Evolutionary conservation across 176 grass and related monocot species (phyloP).

Genomic region (Areca catechu): DNA sequence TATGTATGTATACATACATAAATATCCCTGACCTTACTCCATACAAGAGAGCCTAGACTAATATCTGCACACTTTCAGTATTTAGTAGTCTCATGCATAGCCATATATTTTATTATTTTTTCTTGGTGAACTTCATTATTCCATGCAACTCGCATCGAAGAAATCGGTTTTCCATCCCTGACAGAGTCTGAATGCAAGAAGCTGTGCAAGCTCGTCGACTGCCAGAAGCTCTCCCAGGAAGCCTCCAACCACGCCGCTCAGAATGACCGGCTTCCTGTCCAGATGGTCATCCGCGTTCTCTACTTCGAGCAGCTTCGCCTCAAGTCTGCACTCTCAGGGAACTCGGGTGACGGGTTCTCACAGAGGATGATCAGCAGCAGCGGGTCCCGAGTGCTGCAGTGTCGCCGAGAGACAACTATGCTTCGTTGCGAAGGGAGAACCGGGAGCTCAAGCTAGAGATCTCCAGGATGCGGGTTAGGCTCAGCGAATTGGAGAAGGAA

Average conservation of each 20-base stretch:
- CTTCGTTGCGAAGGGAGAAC: conserved; percentile 17
- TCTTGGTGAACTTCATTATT: no score
- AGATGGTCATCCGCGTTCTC: conserved; percentile 33
- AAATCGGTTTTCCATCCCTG: conserved; percentile 34
- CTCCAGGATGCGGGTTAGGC: conserved; percentile 19
- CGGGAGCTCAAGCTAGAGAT: conserved; percentile 23
- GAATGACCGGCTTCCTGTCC: conserved; percentile 36
- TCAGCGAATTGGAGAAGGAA: conserved; percentile 26
- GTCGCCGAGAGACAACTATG: conserved; percentile 22
- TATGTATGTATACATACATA: no score
- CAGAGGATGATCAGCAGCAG: conserved; percentile 19
- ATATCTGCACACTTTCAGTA: no score
- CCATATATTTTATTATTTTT: no score
- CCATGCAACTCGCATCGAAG: no score
- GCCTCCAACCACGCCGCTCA: conserved; percentile 43
- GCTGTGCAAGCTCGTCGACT: conserved; percentile 43
- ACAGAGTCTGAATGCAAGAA: conserved; percentile 74
- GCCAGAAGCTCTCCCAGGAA: conserved; percentile 44
- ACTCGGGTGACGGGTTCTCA: conserved; percentile 6
- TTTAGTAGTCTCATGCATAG: no score
- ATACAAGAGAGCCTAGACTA: no score
- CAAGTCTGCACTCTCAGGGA: conserved; percentile 28
- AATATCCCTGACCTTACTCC: no score
- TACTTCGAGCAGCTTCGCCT: conserved; percentile 38
- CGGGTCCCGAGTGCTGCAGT: conserved; percentile 10